Evolutionary conservation across 129 eudicot genomes (phyloP).

Genomic region (Heracleum sosnowskyi): DNA sequence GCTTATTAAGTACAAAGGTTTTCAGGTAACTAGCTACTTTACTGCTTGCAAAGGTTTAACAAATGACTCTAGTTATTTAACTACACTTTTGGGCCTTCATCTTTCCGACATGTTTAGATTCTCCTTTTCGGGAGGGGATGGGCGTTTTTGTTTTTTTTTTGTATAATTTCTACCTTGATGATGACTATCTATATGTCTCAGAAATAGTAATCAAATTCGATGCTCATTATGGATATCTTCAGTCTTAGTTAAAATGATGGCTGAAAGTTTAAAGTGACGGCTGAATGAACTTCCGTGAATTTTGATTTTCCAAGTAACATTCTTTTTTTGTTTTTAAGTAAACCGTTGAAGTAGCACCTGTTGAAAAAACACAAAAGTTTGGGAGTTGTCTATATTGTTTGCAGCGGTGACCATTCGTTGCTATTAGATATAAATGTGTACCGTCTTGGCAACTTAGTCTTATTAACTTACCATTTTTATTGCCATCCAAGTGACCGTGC

Average conservation of each 20-base stretch:
- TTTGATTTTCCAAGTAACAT: background rate
- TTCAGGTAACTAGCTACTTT: slow-evolving; percentile 46
- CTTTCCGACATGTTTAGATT: background rate
- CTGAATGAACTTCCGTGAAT: background rate
- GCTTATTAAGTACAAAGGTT: slow-evolving; percentile 90
- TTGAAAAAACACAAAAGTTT: background rate
- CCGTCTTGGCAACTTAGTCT: background rate
- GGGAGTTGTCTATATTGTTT: background rate
- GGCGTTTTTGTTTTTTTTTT: too few relatives aligned
- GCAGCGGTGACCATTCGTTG: background rate
- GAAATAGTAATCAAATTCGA: background rate
- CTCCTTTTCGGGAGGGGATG: background rate
- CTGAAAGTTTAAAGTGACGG: background rate
- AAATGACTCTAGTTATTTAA: background rate
- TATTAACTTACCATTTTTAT: background rate
- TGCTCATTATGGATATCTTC: background rate
- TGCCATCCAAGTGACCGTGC: background rate
- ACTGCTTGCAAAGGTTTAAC: background rate
- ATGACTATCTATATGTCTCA: background rate
- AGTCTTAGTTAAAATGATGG: background rate
- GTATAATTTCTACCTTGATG: too few relatives aligned
- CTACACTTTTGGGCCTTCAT: background rate
- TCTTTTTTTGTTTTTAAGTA: background rate
- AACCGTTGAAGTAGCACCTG: background rate
- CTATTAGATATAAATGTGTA: background rate